phyloP scores from a whole-genome alignment of 2,329 filamentous ascomycete species.

The Cladophialophora bantiana region DNA sequence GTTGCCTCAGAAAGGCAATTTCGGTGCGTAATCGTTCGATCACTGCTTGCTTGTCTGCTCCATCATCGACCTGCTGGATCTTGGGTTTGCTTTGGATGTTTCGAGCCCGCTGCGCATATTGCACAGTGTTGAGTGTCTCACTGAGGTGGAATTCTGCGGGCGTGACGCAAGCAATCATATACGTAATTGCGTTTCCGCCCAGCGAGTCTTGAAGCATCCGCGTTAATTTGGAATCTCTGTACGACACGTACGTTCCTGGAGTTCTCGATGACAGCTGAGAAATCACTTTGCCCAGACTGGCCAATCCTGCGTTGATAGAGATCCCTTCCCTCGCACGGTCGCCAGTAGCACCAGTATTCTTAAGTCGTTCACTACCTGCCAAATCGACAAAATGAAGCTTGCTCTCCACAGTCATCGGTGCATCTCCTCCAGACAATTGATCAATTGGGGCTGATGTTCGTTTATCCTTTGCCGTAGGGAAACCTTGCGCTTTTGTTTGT shows the following conservation, averaged over 20 bases:
- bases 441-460: slow-evolving; percentile 87
- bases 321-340: slow-evolving; percentile 96
- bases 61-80: slow-evolving; percentile 87
- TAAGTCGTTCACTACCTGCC: slow-evolving; percentile 93
- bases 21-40: slow-evolving; percentile 95
- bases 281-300: slow-evolving; percentile 95
- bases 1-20: slow-evolving; percentile 89
- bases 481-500: slow-evolving; percentile 69
- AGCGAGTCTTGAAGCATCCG: slow-evolving; percentile 94
- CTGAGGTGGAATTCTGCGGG: slow-evolving; percentile 96
- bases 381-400: slow-evolving; percentile 98
- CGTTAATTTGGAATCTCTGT: slow-evolving; percentile 96
- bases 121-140: slow-evolving; percentile 95
- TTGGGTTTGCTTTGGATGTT: slow-evolving; percentile 97
- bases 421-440: slow-evolving; percentile 70
- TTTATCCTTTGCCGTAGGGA: slow-evolving; percentile 73
- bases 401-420: slow-evolving; percentile 87
- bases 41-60: slow-evolving; percentile 89
- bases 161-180: slow-evolving; percentile 99
- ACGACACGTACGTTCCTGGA: slow-evolving; percentile 89
- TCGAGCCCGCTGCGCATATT: slow-evolving; percentile 94
- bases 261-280: slow-evolving; percentile 93
- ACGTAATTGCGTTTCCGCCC: slow-evolving; percentile 95
- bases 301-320: slow-evolving; percentile 95
- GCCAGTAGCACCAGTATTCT: slow-evolving; percentile 95